Evolutionary conservation across 2,329 filamentous ascomycete species (phyloP).

Genomic region (Metarhizium guizhouense): DNA sequence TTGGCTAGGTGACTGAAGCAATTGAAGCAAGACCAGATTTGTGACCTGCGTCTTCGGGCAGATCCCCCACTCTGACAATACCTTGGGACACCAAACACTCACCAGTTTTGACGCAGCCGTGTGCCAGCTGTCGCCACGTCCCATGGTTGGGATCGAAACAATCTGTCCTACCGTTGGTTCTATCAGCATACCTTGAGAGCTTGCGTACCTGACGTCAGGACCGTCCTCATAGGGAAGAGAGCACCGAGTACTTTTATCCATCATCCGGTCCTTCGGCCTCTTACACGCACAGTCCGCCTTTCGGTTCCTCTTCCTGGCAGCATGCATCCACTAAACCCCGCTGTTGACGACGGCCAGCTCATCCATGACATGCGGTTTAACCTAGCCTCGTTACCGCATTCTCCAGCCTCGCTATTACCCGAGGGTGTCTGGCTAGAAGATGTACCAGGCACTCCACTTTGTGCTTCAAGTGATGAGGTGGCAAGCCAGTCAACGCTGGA

Average conservation of each 20-base stretch:
- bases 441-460: neutral
- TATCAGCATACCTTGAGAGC: neutral
- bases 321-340: constrained; percentile 4
- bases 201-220: neutral
- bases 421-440: constrained; percentile 1
- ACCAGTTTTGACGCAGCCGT: neutral
- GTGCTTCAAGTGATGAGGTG: constrained; percentile 1
- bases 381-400: neutral
- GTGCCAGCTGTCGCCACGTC: neutral
- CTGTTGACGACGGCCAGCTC: constrained; percentile 1
- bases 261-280: constrained; percentile 2
- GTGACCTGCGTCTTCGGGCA: neutral
- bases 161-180: neutral
- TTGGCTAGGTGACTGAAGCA: neutral
- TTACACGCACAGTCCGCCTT: constrained; percentile 1
- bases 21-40: neutral
- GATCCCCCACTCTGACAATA: neutral
- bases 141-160: neutral
- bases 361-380: neutral
- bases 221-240: neutral
- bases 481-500: neutral
- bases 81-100: neutral
- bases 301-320: constrained; percentile 7
- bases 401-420: neutral
- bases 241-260: neutral